Evolutionary conservation across 1,284 basidiomycete species (phyloP), one percentile per base, ranked within the genome.

Genomic region (Volvariella volvacea): DNA sequence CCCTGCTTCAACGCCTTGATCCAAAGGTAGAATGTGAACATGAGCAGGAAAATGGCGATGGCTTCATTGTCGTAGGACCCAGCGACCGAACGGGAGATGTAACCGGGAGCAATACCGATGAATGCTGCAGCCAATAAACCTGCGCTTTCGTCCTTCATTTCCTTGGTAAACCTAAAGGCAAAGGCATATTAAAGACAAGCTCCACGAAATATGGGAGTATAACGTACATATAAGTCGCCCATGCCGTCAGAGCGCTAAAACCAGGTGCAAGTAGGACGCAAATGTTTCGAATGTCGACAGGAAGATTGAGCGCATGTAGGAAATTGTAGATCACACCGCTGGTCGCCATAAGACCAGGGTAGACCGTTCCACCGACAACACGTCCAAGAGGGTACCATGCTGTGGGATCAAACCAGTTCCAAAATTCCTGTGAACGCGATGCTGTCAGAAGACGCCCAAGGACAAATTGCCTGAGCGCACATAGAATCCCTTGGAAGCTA

Each of bases 401-500:
- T 3, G 96, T 96, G 25, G 94, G 92, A 67, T 99, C 96, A 64
- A 99, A 99, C 96, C 96, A 99, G 64, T 99, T 99, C 95, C 91
- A 99, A 68, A 94, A 99, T 82, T 88, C 93, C 92, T 92, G 25
- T 12, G 25, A 56, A 1, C 47, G 44, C 45, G 46, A 52, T 52
- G 56, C 42, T 57, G 51, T 49, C 47, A 34, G 17, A 15, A 21
- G 42, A 41, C 22, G 21, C 10, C 19, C 41, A 41, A 40, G 39
- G 22, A 19, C n/a, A 43, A 32, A 1, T 7, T 22, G 36, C 43
- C 10, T n/a, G 14, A 70, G n/a, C 88, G 48, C 52, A 93, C 92
- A 71, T 95, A 93, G 71, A 97, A 96, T n/a, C 93, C 93, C 56
- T 95, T 74, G 19, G 87, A 78, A 17, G 92, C 88, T 33, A 97